Conservation (phyloP, 495 filamentous ascomycete genomes). For the Penicillium paradoxum region DNA sequence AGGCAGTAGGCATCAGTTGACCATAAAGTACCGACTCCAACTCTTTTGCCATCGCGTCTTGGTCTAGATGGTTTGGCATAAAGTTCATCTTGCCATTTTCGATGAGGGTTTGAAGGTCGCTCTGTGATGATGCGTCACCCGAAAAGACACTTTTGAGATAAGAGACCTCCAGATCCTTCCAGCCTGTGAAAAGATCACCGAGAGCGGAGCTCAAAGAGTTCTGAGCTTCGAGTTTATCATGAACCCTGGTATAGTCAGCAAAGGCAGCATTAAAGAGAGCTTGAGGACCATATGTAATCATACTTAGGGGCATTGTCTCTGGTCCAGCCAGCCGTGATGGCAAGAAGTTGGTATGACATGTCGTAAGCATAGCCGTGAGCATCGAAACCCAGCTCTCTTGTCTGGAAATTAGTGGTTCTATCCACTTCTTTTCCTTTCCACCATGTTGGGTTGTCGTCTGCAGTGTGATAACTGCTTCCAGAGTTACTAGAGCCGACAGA, state of each 20-base stretch:
- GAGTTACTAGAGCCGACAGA: no score
- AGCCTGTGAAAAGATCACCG: not conserved
- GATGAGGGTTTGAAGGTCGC: not conserved
- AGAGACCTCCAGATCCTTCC: not conserved
- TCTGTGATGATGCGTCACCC: not conserved
- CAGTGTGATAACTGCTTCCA: no score
- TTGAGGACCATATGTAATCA: not conserved
- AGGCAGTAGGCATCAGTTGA: not conserved
- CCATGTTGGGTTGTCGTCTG: no score
- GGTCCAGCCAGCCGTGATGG: not conserved
- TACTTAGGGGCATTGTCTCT: not conserved
- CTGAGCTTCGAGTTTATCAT: not conserved
- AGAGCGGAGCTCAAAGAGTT: not conserved
- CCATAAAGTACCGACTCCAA: not conserved
- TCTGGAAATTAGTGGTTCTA: no score
- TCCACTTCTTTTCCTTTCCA: no score
- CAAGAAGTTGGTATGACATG: not conserved
- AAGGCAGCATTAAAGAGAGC: not conserved
- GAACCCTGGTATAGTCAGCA: not conserved
- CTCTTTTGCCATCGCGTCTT: not conserved
- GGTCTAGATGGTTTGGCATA: not conserved
- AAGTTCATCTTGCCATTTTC: not conserved
- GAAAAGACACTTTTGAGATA: not conserved
- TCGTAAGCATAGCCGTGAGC: not conserved
- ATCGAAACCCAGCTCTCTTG: no score